Conservation (phyloP, 257 asterid species). For the Solanum lycopersicoides region DNA sequence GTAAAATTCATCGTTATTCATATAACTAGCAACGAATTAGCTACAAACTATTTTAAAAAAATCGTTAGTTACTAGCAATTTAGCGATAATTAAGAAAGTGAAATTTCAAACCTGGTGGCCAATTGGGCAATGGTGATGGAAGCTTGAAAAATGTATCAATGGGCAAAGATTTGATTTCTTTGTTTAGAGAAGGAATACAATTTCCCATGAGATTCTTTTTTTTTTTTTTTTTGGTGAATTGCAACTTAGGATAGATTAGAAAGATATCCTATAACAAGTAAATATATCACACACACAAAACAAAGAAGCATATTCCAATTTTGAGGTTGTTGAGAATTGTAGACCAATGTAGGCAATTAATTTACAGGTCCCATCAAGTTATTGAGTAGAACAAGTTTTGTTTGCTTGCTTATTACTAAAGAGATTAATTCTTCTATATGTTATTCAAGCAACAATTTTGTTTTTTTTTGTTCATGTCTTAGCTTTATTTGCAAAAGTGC, state of each 20-base stretch:
- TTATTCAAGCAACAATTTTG: neutral
- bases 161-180: constrained; percentile 25
- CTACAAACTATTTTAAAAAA: neutral
- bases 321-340: neutral
- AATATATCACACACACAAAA: neutral
- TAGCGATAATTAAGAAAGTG: neutral
- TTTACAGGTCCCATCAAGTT: neutral
- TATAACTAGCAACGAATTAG: neutral
- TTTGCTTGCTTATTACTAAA: neutral
- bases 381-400: neutral
- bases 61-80: neutral
- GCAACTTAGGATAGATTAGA: neutral
- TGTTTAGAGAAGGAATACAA: constrained; percentile 6
- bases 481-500: neutral
- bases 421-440: neutral
- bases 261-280: neutral
- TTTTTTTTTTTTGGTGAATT: neutral
- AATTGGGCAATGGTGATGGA: constrained; percentile 54
- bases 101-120: constrained; percentile 43
- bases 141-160: constrained; percentile 52
- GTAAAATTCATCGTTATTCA: neutral
- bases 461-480: neutral
- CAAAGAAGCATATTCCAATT: neutral
- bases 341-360: neutral
- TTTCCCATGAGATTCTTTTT: constrained; percentile 24